phyloP scores from a whole-genome alignment of 1,284 basidiomycete species.

The Coniferiporia weirii region DNA sequence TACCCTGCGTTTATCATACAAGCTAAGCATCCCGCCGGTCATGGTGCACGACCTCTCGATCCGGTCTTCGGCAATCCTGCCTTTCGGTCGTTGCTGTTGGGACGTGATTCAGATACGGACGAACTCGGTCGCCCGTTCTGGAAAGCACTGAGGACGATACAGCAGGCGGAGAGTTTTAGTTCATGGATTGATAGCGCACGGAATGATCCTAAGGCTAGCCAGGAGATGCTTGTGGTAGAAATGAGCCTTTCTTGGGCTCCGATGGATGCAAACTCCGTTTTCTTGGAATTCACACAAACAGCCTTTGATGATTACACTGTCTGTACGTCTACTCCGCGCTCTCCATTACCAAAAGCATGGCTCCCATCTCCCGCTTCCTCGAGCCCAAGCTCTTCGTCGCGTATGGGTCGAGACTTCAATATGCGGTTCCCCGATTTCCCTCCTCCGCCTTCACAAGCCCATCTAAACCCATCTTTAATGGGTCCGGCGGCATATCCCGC shows the following conservation, averaged over 20 bases:
- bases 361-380: background rate
- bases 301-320: slow-evolving; percentile 17
- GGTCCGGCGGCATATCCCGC: background rate
- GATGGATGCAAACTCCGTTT: slow-evolving; percentile 4
- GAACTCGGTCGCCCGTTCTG: slow-evolving; percentile 9
- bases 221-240: slow-evolving; percentile 14
- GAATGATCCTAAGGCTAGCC: background rate
- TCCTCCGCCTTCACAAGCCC: background rate
- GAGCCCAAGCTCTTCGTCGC: background rate
- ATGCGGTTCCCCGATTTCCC: slow-evolving; percentile 18
- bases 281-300: slow-evolving; percentile 19
- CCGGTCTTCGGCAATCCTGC: slow-evolving; percentile 21
- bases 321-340: slow-evolving; percentile 20
- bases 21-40: slow-evolving; percentile 2
- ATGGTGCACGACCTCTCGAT: slow-evolving; percentile 12
- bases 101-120: slow-evolving; percentile 15
- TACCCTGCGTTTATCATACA: slow-evolving; percentile 22
- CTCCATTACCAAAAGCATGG: slow-evolving; percentile 5
- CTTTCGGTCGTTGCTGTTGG: slow-evolving; percentile 19
- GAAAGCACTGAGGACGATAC: slow-evolving; percentile 12
- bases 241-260: slow-evolving; percentile 17
- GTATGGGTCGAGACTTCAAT: slow-evolving; percentile 1
- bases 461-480: background rate
- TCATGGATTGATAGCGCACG: slow-evolving; percentile 13
- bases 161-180: slow-evolving; percentile 9